Evolutionary conservation across 2,329 filamentous ascomycete species (phyloP).

Genomic region (Ophiocordyceps camponoti-leonardi): DNA sequence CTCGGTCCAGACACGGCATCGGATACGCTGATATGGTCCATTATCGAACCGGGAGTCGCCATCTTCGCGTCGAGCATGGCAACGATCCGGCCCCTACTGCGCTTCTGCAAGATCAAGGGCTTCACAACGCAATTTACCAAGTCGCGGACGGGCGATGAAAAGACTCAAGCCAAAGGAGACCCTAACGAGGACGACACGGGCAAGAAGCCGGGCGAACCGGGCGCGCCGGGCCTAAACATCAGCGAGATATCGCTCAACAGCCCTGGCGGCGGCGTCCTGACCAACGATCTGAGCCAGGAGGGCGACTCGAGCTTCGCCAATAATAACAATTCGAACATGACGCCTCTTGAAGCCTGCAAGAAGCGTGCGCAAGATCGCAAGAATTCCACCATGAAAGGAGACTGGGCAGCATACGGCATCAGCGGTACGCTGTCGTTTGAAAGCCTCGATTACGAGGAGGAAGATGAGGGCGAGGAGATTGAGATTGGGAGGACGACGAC

Average conservation of each 20-base stretch:
- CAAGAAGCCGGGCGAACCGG: not conserved
- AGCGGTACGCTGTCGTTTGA: constrained; percentile 18
- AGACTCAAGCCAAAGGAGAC: not conserved
- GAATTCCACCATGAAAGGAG: not conserved
- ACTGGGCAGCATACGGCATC: constrained; percentile 14
- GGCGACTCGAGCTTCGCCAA: not conserved
- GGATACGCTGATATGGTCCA: constrained; percentile 36
- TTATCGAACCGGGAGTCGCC: constrained; percentile 38
- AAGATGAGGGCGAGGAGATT: not conserved
- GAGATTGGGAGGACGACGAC: not conserved
- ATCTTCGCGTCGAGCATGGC: constrained; percentile 35
- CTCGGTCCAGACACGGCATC: constrained; percentile 24
- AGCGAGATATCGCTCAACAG: not conserved
- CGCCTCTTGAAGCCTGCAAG: not conserved
- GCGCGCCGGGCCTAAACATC: not conserved
- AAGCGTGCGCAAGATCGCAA: not conserved
- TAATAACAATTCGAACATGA: not conserved
- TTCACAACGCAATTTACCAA: constrained; percentile 18
- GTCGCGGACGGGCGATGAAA: not conserved
- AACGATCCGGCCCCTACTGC: constrained; percentile 36
- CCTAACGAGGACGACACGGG: not conserved
- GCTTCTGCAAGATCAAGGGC: constrained; percentile 26
- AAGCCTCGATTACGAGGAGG: constrained; percentile 6
- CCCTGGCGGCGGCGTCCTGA: not conserved
- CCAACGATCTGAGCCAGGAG: not conserved